These are phyloP conservation scores for Asterochloris sp. DNA, from an alignment of 139 green algal genomes.

Conservation along the genomic window DNA sequence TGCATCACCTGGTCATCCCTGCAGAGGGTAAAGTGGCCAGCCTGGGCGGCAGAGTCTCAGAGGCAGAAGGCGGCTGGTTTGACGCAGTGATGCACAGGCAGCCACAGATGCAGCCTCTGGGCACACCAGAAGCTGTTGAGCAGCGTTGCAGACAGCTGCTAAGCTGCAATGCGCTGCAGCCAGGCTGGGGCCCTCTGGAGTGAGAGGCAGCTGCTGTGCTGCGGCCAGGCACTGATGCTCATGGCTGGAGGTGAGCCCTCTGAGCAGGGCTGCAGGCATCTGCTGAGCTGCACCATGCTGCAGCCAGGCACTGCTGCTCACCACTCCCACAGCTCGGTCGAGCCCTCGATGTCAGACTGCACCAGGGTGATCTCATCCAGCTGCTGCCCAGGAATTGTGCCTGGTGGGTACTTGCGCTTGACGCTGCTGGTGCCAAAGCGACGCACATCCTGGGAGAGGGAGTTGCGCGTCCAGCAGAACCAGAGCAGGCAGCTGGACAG, in stretches of 20 bases:
- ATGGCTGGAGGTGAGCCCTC: not conserved
- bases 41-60: not conserved
- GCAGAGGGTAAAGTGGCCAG: not conserved
- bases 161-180: not conserved
- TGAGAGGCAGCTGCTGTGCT: not conserved
- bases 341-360: constrained; percentile 50
- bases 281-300: not conserved
- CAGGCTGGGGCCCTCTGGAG: not conserved
- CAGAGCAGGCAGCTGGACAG: not conserved
- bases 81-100: no score
- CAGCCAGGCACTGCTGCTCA: not conserved
- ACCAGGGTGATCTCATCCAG: constrained; percentile 31
- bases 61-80: no score
- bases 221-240: no score
- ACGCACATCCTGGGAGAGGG: not conserved
- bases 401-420: constrained; percentile 7
- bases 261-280: not conserved
- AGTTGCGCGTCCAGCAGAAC: not conserved
- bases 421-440: not conserved
- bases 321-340: constrained; percentile 53
- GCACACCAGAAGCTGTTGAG: not conserved
- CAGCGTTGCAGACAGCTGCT: not conserved
- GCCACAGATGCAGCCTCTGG: not conserved
- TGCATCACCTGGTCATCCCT: constrained; percentile 45
- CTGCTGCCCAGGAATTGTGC: constrained; percentile 6